Evolutionary conservation across 176 grass and related monocot species (phyloP).

Genomic region (Oryza glumipatula): DNA sequence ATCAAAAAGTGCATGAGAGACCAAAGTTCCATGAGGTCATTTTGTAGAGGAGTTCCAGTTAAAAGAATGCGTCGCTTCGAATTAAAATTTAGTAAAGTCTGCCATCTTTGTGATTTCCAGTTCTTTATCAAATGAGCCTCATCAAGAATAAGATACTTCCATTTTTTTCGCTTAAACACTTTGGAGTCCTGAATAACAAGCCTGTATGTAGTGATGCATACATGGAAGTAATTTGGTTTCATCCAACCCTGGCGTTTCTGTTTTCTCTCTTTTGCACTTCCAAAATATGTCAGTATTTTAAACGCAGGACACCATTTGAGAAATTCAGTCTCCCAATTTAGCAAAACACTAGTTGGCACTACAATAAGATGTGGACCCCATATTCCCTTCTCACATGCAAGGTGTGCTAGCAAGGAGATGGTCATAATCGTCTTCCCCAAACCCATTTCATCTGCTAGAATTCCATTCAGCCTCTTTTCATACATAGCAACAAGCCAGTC

Average conservation of each 20-base stretch:
- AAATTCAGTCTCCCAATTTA: conserved; percentile 99
- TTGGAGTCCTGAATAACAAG: conserved; percentile 99
- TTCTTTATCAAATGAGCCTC: conserved; percentile 99
- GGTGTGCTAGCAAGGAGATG: conserved; percentile 89
- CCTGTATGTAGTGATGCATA: conserved; percentile 98
- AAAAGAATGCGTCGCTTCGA: conserved; percentile 94
- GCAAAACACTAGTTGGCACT: conserved; percentile 97
- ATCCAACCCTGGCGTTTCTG: conserved; percentile 97
- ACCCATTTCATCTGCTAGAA: conserved; percentile 99
- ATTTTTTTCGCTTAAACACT: conserved; percentile 95
- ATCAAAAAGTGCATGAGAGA: conserved; percentile 99
- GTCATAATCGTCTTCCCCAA: conserved; percentile 99
- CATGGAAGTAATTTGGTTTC: conserved; percentile 95
- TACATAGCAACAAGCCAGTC: conserved; percentile 99
- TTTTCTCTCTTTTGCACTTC: conserved; percentile 98
- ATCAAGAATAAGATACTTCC: conserved; percentile 99
- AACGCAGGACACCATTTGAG: conserved; percentile 99
- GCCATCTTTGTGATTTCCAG: conserved; percentile 99
- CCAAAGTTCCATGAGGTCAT: conserved; percentile 99
- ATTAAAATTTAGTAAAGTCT: conserved; percentile 96
- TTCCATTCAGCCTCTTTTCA: conserved; percentile 98
- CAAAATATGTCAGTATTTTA: conserved; percentile 98
- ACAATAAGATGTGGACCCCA: conserved; percentile 99
- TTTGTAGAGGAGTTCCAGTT: conserved; percentile 95
- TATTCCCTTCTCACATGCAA: conserved; percentile 98